Base-by-base conservation (phyloP, 2,329 filamentous ascomycete species). In the Periconia macrospinosa region DNA sequence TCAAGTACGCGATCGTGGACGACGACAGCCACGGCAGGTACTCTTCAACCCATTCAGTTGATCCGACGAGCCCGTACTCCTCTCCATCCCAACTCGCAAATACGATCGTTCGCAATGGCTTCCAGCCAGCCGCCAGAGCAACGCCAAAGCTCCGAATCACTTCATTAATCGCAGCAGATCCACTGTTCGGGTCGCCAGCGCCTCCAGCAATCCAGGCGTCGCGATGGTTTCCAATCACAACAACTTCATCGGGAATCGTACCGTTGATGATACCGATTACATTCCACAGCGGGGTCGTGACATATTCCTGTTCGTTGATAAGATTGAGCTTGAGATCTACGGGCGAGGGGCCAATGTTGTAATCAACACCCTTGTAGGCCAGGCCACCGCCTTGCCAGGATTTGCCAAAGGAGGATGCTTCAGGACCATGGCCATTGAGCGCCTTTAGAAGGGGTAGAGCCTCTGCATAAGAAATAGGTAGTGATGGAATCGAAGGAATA, bases 231-330 rank as follows among this genome's bases (percentile, higher is more conserved):
- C 92, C 92, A 30, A 97, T 78, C 3, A 99, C 82, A 44, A 99
- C 80, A 1, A 96, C 91, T 67, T 97, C 92, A 63, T 96, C 86
- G 0, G 86, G 80, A 35, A 94, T 85, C 0, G 88, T 89, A 10
- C 93, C 94, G 65, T 96, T 96, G 71, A 99, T 90, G 44, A 94
- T 80, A 43, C 93, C 93, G 59, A 97, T 93, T 2, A 94, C 90
- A 68, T 99, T 89, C 79, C 79, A 81, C 8, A 80, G 61, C 2
- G 79, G 78, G 7, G 79, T 81, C 1, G 73, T 81, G 19, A 76
- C 73, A 50, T 81, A 81, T 27, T 81, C 76, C 56, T 80, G 77
- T 56, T 79, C 73, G 57, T 81, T 81, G 50, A 79, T 69, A 6
- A 81, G 69, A 51, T 81, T 79, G 41, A 81, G 55, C 0, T 70